A percentile compares a stretch with the other conserved stretches of the same genome.
Conservation (phyloP, 73 alveolate species). For the Symbiodinium pilosum region DNA sequence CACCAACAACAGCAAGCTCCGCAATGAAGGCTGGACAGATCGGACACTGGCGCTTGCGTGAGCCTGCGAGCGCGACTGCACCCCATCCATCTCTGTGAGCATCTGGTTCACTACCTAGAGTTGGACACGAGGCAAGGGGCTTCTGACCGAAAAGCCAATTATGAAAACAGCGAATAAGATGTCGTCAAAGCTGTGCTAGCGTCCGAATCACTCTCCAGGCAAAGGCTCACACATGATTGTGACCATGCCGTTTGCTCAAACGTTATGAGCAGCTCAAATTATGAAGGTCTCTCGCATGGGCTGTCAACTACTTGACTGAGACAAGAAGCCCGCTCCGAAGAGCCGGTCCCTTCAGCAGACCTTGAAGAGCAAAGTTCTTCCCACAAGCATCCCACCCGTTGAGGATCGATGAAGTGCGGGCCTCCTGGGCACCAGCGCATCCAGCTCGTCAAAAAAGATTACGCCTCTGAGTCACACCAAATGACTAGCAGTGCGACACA, state of each 20-base stretch:
- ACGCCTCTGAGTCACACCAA: constrained; percentile 97
- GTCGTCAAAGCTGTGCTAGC: no score
- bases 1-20: not conserved
- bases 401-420: no score
- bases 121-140: not conserved
- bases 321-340: constrained; percentile 94
- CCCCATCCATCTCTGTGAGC: constrained; percentile 99
- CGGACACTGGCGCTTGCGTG: not conserved
- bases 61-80: constrained; percentile 98
- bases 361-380: no score
- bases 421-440: constrained; percentile 99
- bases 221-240: no score
- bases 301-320: not conserved
- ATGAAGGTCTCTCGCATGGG: no score
- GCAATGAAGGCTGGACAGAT: not conserved
- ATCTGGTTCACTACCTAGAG: constrained; percentile 99
- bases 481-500: not conserved
- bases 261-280: no score
- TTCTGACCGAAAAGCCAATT: no score
- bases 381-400: no score
- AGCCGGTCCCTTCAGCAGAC: constrained; percentile 83
- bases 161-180: no score
- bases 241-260: no score
- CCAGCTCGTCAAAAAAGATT: constrained; percentile 99
- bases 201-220: no score